Evolutionary conservation across 139 green algal species (phyloP), one percentile per base, ranked within the genome.

Genomic region (Raphidocelis subcapitata): DNA sequence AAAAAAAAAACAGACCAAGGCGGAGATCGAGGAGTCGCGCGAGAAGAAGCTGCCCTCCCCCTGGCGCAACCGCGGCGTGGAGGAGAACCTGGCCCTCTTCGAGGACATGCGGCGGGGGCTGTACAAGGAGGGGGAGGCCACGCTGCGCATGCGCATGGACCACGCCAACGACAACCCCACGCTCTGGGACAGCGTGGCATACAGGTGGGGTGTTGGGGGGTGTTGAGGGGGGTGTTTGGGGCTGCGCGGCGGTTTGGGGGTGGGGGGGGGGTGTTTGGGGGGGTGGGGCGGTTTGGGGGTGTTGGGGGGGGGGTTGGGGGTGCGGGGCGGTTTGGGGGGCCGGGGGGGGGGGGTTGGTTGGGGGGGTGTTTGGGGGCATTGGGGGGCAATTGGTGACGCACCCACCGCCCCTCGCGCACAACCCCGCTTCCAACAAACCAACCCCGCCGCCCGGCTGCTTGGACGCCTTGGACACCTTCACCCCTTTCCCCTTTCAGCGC

Each of bases 171-270:
- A 98, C 36, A 98, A 98, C 85, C 91, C 81, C 73, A 97, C 97
- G 82, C 98, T 99, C 95, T 97, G 87, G 77, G 94, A 98, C 87
- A 85, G 97, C 3, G 94, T 98, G 47, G 94, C 94, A 0, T 98
- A 98, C 82, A 86, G 94, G 72, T 78, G 31, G 37, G 36, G 4
- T 5, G 35, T 14, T 16, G 36, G 59, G 24, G 5, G 31, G 41
- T 49, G 8, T n/a, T n/a, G n/a, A n/a, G n/a, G n/a, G n/a, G n/a
- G n/a, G n/a, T n/a, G n/a, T n/a, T n/a, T n/a, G n/a, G n/a, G n/a
- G n/a, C n/a, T n/a, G n/a, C n/a, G n/a, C n/a, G n/a, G n/a, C n/a
- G n/a, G n/a, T n/a, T 49, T 49, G 41, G 41, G 8, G 41, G 41
- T 49, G n/a, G n/a, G n/a, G n/a, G n/a, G n/a, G n/a, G n/a, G n/a